A percentile compares a stretch with the other conserved stretches of the same genome.
phyloP scores from a whole-genome alignment of 2,329 filamentous ascomycete genomes.

The Chaetomium olivaceum region DNA sequence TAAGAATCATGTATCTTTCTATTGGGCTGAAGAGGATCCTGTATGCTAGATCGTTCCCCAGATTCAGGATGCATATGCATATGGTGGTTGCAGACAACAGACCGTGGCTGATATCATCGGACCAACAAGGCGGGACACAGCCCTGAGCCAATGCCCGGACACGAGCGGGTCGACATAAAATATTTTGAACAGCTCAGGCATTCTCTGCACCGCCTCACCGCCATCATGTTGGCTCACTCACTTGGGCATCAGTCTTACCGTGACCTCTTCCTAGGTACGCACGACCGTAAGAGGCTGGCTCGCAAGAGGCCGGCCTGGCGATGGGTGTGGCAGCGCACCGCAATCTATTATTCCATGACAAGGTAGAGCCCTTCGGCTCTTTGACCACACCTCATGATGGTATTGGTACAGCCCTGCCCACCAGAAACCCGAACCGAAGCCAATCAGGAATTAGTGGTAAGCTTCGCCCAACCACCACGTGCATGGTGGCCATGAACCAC shows the following conservation, averaged over 20 bases:
- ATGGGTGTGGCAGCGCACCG: background rate
- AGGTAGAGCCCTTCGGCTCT: background rate
- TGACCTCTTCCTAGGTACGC: background rate
- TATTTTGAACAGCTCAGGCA: background rate
- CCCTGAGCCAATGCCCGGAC: background rate
- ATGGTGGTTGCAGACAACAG: background rate
- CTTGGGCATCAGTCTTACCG: background rate
- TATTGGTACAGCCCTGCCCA: background rate
- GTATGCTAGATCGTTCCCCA: background rate
- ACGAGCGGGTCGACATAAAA: background rate
- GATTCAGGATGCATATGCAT: background rate
- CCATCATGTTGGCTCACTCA: background rate
- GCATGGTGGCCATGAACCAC: background rate
- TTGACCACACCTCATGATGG: background rate
- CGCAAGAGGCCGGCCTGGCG: background rate
- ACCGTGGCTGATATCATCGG: background rate
- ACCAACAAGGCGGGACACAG: background rate
- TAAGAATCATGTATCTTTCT: background rate
- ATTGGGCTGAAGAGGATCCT: background rate
- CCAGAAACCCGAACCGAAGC: background rate
- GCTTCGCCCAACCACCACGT: background rate
- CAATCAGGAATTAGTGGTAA: background rate
- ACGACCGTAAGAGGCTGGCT: background rate
- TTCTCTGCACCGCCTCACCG: background rate
- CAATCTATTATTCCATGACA: background rate